Percentiles rank a stretch among this genome's conserved stretches.
phyloP scores from a whole-genome alignment of 202 grass and related monocot genomes.

The Carex arenaria region DNA sequence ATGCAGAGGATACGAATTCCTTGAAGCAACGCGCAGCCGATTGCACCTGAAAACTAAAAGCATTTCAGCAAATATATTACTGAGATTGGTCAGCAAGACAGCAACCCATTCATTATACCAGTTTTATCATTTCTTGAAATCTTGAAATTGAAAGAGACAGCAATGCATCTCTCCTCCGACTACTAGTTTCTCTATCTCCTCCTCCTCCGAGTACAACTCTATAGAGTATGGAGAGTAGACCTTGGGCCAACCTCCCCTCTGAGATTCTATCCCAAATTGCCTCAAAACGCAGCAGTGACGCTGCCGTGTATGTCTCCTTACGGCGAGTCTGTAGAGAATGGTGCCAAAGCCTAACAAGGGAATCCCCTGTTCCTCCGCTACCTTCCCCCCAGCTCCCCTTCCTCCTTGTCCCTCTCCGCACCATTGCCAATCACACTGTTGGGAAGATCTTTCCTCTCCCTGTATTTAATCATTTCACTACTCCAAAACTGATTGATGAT shows the following conservation, averaged over 20 bases:
- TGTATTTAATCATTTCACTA: neutral
- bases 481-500: neutral
- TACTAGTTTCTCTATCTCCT: too few species aligned
- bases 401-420: neutral
- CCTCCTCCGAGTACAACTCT: too few species aligned
- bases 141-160: too few species aligned
- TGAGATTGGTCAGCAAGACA: too few species aligned
- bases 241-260: neutral
- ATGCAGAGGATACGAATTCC: too few species aligned
- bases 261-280: neutral
- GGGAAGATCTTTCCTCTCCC: neutral
- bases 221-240: too few species aligned
- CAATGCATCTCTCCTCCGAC: too few species aligned
- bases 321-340: neutral
- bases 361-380: neutral
- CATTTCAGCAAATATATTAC: too few species aligned
- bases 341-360: neutral
- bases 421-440: neutral
- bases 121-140: too few species aligned
- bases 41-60: too few species aligned
- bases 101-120: too few species aligned
- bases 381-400: conserved; percentile 6
- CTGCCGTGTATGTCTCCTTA: neutral
- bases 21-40: too few species aligned
- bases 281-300: neutral